phyloP scores from a whole-genome alignment of 345 rosid genomes.

The Sisymbrium altissimum region DNA sequence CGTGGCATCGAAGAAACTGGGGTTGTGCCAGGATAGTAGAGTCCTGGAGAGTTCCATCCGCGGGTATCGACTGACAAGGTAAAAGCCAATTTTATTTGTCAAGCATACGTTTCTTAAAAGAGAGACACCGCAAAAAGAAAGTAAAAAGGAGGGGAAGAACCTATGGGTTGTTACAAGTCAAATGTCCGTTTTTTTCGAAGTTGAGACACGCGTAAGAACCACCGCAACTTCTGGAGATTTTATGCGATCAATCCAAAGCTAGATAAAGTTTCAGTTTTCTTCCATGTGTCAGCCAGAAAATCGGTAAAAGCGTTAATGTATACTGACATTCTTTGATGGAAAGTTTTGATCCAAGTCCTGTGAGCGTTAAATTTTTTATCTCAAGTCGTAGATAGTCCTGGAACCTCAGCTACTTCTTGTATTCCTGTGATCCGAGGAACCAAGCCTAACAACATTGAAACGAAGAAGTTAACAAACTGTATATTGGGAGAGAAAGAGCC shows the following conservation, averaged over 20 bases:
- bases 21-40: slow-evolving; percentile 30
- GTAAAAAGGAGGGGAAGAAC: slow-evolving; percentile 16
- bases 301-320: not conserved
- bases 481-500: slow-evolving; percentile 11
- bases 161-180: slow-evolving; percentile 16
- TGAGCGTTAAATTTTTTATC: no score
- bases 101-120: slow-evolving; percentile 32
- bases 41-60: slow-evolving; percentile 20
- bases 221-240: slow-evolving; percentile 18
- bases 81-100: slow-evolving; percentile 23
- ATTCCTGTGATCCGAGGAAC: slow-evolving; percentile 5
- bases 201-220: slow-evolving; percentile 29
- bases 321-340: not conserved
- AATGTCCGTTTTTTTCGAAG: slow-evolving; percentile 14
- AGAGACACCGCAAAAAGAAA: slow-evolving; percentile 17
- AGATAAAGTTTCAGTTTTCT: slow-evolving; percentile 1
- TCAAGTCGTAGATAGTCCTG: not conserved
- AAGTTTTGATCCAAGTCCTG: slow-evolving; percentile 15
- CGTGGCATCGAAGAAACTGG: slow-evolving; percentile 35
- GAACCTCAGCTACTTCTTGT: not conserved
- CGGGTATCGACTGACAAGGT: slow-evolving; percentile 24
- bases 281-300: slow-evolving; percentile 10
- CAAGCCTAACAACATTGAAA: slow-evolving; percentile 8
- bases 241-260: slow-evolving; percentile 26
- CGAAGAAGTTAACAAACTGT: not conserved